A percentile compares a stretch with the other conserved stretches of the same genome.
phyloP scores from a whole-genome alignment of 1,139 yeast species.

The Saccharomyces hybrid region DNA sequence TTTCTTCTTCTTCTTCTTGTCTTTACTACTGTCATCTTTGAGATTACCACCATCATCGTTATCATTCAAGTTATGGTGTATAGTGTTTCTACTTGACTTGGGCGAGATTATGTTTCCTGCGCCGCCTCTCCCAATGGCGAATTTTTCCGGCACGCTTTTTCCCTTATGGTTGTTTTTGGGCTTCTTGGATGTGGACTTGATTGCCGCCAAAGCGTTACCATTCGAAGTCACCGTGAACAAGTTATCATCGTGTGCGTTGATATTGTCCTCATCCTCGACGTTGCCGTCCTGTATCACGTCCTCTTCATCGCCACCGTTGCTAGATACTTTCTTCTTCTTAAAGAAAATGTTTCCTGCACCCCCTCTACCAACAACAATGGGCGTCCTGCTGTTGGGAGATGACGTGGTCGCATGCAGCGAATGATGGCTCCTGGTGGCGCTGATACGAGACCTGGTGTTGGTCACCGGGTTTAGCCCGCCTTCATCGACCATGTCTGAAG shows the following conservation, averaged over 20 bases:
- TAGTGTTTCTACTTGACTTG: constrained; percentile 24
- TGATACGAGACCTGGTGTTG: neutral
- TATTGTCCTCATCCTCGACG: neutral
- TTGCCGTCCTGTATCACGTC: neutral
- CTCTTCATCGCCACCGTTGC: constrained; percentile 1
- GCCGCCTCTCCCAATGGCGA: constrained; percentile 33
- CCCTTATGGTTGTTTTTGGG: constrained; percentile 10
- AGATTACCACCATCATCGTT: neutral
- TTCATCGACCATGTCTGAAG: constrained; percentile 5
- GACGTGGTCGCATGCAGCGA: neutral
- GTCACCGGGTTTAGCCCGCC: constrained; percentile 4
- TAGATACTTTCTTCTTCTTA: neutral
- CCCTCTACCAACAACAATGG: constrained; percentile 15
- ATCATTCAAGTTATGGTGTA: neutral
- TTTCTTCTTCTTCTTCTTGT: constrained; percentile 6
- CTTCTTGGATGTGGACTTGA: neutral
- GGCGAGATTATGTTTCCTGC: constrained; percentile 39
- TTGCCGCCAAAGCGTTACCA: neutral
- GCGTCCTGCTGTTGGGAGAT: neutral
- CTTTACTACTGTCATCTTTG: constrained; percentile 8
- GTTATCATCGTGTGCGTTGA: constrained; percentile 2
- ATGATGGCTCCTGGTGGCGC: neutral
- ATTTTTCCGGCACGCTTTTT: constrained; percentile 17
- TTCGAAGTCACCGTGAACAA: constrained; percentile 1
- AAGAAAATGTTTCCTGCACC: neutral